Evolutionary conservation across 2,329 filamentous ascomycete genomes (phyloP).

Genomic region (Pseudocercospora eumusae): DNA sequence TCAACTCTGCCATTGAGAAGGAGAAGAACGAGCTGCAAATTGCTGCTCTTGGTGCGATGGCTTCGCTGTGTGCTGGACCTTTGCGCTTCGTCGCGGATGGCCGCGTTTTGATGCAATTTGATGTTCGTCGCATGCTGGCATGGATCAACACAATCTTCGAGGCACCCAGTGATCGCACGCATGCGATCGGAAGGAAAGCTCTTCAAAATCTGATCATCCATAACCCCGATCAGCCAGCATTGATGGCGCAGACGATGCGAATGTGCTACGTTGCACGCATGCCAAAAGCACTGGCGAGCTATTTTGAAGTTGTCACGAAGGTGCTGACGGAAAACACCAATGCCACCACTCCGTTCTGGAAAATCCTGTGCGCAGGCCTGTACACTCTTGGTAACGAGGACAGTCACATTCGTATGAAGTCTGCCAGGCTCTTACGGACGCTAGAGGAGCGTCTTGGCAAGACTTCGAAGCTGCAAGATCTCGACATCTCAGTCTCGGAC

Average conservation of each 20-base stretch:
- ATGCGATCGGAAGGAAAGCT: constrained; percentile 83
- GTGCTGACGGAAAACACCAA: constrained; percentile 76
- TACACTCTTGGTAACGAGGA: constrained; percentile 92
- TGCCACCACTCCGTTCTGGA: constrained; percentile 89
- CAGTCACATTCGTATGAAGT: constrained; percentile 84
- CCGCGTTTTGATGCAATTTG: constrained; percentile 83
- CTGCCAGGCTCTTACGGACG: constrained; percentile 74
- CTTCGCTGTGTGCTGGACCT: constrained; percentile 78
- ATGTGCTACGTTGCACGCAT: constrained; percentile 77
- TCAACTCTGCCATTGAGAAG: constrained; percentile 91
- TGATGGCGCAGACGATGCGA: constrained; percentile 86
- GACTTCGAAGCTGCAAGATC: constrained; percentile 90
- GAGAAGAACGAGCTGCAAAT: constrained; percentile 91
- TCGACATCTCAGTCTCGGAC: constrained; percentile 97
- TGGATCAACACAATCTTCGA: constrained; percentile 97
- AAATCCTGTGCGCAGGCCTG: constrained; percentile 79
- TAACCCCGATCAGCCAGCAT: constrained; percentile 81
- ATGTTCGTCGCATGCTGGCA: constrained; percentile 84
- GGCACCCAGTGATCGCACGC: constrained; percentile 86
- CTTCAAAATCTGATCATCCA: constrained; percentile 86
- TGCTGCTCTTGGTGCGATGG: constrained; percentile 93
- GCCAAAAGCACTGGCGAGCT: constrained; percentile 85
- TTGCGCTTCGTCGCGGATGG: constrained; percentile 87
- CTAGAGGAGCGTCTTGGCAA: constrained; percentile 76
- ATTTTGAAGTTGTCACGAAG: constrained; percentile 88